Evolutionary conservation across 331 rosid genomes (phyloP), one percentile per base, ranked within the genome.

Genomic region (Malus hybrid): DNA sequence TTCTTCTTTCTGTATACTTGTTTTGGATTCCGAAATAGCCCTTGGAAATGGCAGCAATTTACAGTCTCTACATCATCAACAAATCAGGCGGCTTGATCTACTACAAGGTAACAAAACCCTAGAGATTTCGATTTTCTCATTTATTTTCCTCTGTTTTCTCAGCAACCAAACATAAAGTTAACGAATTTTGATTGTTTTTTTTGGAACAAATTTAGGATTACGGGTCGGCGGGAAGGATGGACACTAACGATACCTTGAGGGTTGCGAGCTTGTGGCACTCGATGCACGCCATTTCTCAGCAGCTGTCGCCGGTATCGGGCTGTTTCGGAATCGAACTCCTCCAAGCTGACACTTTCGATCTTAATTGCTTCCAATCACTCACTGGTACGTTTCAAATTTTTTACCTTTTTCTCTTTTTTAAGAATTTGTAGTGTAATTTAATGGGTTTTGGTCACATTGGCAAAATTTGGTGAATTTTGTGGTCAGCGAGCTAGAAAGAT

Each of bases 241-340:
- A 93, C 84, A 92, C 97, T 6, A 94, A 94, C 60, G 99, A 94
- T 76, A 94, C 92, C 85, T 86, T 92, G 88, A 78, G 99, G 75
- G 96, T 94, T 79, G 96, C 97, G 18, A 92, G 96, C 83, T 86
- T 94, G 75, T 94, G 97, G 99, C 99, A 94, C 69, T 94, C 99
- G 42, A 94, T 94, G 99, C 99, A 94, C 59, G 97, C 96, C 69
- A 94, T 94, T 79, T 92, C 99, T 80, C 99, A 92, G 83, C 95
- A 94, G 77, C 66, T 88, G 66, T 92, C 96, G 7, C 99, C 97
- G 2, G 80, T 92, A 54, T 54, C 80, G 14, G 96, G 93, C 66
- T 92, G 97, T 78, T 79, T 76, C 14, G 97, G 97, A 67, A 84
- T 92, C 72, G 96, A 94, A 76, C 97, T 94, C 33, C 92, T 94